These are phyloP conservation scores for Candida bentonensis DNA, from an alignment of 805 yeast species.

Conservation along the genomic window DNA sequence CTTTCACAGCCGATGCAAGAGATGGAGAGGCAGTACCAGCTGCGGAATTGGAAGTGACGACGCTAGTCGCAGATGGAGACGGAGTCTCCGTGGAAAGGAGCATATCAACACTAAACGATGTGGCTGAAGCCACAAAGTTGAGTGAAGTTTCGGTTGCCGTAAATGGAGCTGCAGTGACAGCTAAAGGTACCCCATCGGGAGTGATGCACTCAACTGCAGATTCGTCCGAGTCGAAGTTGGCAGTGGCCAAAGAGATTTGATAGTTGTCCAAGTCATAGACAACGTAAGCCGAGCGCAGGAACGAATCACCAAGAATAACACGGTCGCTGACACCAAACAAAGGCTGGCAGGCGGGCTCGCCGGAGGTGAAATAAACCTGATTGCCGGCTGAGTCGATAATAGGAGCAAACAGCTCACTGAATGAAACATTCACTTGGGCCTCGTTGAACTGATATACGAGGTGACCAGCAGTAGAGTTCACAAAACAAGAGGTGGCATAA, in stretches of 20 bases:
- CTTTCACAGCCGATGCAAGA: too few relatives aligned
- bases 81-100: neutral
- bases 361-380: neutral
- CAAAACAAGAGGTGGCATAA: neutral
- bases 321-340: conserved; percentile 17
- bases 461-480: neutral
- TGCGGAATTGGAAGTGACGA: too few relatives aligned
- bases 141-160: conserved; percentile 5
- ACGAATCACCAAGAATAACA: conserved; percentile 48
- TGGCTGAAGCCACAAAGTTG: neutral
- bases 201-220: conserved; percentile 16
- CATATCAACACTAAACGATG: neutral
- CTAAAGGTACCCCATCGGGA: conserved; percentile 16
- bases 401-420: neutral
- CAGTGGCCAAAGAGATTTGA: conserved; percentile 43
- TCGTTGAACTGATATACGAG: neutral
- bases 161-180: conserved; percentile 12
- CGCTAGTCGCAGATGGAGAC: too few relatives aligned
- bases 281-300: conserved; percentile 49
- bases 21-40: too few relatives aligned
- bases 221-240: conserved; percentile 16
- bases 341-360: conserved; percentile 10
- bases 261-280: conserved; percentile 51
- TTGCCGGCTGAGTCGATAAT: neutral
- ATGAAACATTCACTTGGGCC: neutral